These are phyloP conservation scores for Teratosphaeriaceae sp. DNA, from an alignment of 2,329 filamentous ascomycete genomes.

Conservation along the genomic window DNA sequence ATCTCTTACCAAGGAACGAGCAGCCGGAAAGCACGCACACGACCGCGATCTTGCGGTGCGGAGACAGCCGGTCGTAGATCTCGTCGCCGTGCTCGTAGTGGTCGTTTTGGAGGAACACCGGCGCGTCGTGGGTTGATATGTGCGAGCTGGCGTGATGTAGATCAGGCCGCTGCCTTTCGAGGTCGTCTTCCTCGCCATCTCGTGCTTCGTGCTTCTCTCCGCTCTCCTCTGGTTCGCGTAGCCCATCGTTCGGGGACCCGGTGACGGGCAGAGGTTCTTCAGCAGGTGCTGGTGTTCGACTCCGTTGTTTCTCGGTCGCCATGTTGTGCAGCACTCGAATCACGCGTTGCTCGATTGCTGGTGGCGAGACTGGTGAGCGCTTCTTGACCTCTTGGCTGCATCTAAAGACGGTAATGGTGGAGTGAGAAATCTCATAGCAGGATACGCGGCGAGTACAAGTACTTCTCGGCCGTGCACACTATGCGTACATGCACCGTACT, in stretches of 20 bases:
- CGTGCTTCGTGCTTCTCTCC: neutral
- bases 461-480: neutral
- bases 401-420: too few relatives aligned
- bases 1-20: too few relatives aligned
- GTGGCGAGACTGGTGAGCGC: too few relatives aligned
- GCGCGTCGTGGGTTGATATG: conserved; percentile 26
- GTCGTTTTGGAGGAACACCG: conserved; percentile 14
- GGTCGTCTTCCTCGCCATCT: neutral
- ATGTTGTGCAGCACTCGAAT: neutral
- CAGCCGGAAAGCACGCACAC: conserved; percentile 66
- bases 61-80: conserved; percentile 58
- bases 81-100: conserved; percentile 43
- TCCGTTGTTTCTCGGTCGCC: neutral
- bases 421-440: too few relatives aligned
- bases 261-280: conserved; percentile 3
- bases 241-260: neutral
- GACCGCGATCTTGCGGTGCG: conserved; percentile 57
- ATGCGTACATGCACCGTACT: neutral
- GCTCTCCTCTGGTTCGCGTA: conserved; percentile 1
- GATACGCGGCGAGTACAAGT: neutral
- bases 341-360: neutral
- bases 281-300: neutral
- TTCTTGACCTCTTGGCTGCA: too few relatives aligned
- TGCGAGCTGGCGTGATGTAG: conserved; percentile 23
- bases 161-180: conserved; percentile 11